Evolutionary conservation across 1,284 basidiomycete genomes (phyloP).

Genomic region (Golubevia pallescens): DNA sequence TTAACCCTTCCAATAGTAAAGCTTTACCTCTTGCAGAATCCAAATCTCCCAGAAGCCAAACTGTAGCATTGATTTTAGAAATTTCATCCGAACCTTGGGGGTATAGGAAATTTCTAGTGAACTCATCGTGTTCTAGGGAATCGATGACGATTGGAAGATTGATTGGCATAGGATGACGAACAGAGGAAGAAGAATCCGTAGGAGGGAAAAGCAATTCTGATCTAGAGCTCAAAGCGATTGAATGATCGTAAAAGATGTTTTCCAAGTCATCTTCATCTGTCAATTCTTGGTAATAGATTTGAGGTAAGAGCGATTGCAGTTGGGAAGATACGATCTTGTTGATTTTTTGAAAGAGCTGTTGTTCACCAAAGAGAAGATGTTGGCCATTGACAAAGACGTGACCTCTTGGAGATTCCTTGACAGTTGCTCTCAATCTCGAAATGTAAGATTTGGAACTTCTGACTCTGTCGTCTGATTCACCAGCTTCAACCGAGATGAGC

Average conservation of each 20-base stretch:
- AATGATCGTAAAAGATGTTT: neutral
- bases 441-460: neutral
- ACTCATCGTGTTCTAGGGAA: neutral
- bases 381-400: constrained; percentile 53
- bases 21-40: no score
- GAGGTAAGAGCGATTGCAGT: neutral
- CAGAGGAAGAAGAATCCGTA: neutral
- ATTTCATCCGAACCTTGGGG: neutral
- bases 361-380: constrained; percentile 27
- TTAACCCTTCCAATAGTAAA: no score
- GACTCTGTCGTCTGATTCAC: neutral
- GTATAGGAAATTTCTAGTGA: neutral
- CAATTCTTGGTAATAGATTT: neutral
- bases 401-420: constrained; percentile 15
- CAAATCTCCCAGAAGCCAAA: no score
- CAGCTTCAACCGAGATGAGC: neutral
- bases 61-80: neutral
- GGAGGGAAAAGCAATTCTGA: neutral
- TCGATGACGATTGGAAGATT: neutral
- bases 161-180: neutral
- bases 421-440: neutral
- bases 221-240: neutral
- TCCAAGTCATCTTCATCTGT: neutral
- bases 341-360: constrained; percentile 15
- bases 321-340: neutral